Evolutionary conservation across 2,329 filamentous ascomycete genomes (phyloP).

Genomic region (Alternaria conjuncta): DNA sequence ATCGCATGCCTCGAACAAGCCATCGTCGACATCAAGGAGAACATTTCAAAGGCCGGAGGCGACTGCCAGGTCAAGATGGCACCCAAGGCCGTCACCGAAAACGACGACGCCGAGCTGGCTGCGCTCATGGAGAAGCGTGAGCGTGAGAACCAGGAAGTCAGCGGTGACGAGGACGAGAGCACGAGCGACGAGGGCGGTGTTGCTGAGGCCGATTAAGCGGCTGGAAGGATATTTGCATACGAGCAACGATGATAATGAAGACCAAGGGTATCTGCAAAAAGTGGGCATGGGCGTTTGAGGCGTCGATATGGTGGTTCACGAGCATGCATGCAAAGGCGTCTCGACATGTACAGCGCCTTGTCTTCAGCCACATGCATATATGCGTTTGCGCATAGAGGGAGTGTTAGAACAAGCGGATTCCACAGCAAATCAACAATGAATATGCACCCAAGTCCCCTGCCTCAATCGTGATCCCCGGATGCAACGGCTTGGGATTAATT

Average conservation of each 20-base stretch:
- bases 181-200: conserved; percentile 85
- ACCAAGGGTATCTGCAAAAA: conserved; percentile 29
- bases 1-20: conserved; percentile 86
- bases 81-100: conserved; percentile 98
- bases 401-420: not conserved
- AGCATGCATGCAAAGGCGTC: conserved; percentile 24
- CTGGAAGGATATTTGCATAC: conserved; percentile 12
- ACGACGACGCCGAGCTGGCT: conserved; percentile 94
- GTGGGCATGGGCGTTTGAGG: conserved; percentile 38
- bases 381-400: not conserved
- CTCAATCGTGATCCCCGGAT: not conserved
- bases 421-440: conserved; percentile 3
- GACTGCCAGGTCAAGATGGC: conserved; percentile 94
- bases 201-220: conserved; percentile 44
- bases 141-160: conserved; percentile 96
- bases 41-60: conserved; percentile 79
- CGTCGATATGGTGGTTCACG: conserved; percentile 21
- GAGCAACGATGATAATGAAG: conserved; percentile 22
- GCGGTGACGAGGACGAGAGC: conserved; percentile 94
- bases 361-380: not conserved
- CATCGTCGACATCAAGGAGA: conserved; percentile 83
- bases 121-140: conserved; percentile 99
- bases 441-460: not conserved
- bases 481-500: not conserved
- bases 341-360: conserved; percentile 22